Conservation (phyloP, 164 flowering plant species). For the Aristolochia fimbriata region DNA sequence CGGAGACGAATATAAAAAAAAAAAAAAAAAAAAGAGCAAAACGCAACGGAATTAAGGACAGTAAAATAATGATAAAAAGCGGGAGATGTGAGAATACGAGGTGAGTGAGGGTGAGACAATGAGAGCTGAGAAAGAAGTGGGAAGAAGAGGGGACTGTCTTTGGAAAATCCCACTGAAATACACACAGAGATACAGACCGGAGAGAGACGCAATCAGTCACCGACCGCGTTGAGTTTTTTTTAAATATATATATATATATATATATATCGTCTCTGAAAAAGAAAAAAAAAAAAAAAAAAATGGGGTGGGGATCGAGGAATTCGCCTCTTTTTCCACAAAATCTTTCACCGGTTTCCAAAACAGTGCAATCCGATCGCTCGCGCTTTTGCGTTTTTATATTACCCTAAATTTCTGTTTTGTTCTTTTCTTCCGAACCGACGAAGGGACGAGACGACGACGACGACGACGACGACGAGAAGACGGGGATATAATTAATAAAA, state of each 20-base stretch:
- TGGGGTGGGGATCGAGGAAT: slow-evolving; percentile 9
- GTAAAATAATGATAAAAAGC: background rate
- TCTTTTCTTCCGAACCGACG: background rate
- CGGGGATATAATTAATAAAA: too few species aligned
- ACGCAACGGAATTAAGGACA: background rate
- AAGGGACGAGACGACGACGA: too few species aligned
- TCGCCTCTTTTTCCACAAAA: slow-evolving; percentile 5
- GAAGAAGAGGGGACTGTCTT: background rate
- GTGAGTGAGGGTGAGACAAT: background rate
- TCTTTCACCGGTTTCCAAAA: background rate
- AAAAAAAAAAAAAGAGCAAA: too few species aligned
- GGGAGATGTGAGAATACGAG: background rate
- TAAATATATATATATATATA: too few species aligned
- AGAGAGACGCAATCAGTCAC: too few species aligned
- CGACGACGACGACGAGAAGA: too few species aligned
- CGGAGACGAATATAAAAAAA: background rate
- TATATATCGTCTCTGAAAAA: too few species aligned
- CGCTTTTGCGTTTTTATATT: background rate
- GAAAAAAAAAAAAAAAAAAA: too few species aligned
- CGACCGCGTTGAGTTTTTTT: too few species aligned
- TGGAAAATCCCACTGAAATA: slow-evolving; percentile 5
- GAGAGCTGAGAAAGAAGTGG: background rate
- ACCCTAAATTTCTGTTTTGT: background rate
- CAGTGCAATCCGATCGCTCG: too few species aligned
- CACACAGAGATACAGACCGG: background rate